A percentile compares a stretch with the other conserved stretches of the same genome.
These are phyloP conservation scores for Acacia concinna DNA, from an alignment of 331 rosid genomes.

Conservation along the genomic window DNA sequence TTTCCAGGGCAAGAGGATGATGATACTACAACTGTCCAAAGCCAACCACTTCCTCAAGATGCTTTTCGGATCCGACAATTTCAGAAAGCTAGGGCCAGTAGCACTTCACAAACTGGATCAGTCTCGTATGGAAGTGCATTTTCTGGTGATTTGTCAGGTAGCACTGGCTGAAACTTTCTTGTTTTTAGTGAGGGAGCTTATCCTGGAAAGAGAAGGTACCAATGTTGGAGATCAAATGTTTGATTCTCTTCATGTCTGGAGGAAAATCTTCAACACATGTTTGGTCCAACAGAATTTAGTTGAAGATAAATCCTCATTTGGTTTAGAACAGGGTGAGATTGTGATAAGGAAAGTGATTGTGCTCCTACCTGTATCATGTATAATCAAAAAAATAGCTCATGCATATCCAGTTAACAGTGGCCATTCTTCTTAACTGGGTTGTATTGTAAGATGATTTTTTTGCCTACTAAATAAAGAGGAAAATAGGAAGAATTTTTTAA, in stretches of 20 bases:
- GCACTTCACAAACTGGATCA: conserved; percentile 86
- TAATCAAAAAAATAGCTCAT: background rate
- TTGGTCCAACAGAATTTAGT: background rate
- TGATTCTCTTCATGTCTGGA: background rate
- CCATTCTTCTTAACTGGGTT: too few relatives aligned
- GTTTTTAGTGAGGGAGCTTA: background rate
- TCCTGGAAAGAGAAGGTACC: background rate
- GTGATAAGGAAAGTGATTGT: background rate
- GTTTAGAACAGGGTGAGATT: background rate
- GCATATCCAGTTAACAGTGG: background rate
- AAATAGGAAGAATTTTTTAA: background rate
- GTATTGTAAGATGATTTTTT: background rate
- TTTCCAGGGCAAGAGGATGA: conserved; percentile 76
- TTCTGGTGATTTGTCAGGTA: conserved; percentile 90
- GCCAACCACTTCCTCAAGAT: conserved; percentile 87
- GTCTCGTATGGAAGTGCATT: conserved; percentile 89
- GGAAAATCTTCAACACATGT: background rate
- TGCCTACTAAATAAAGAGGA: background rate
- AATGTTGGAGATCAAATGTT: background rate
- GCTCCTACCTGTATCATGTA: background rate
- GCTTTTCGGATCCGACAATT: conserved; percentile 83
- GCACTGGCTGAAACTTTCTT: conserved; percentile 55
- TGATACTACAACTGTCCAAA: conserved; percentile 70
- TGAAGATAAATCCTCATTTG: background rate
- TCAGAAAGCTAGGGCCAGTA: conserved; percentile 71